phyloP scores from a whole-genome alignment of 2,329 filamentous ascomycete species.

The Talaromyces atroroseus region DNA sequence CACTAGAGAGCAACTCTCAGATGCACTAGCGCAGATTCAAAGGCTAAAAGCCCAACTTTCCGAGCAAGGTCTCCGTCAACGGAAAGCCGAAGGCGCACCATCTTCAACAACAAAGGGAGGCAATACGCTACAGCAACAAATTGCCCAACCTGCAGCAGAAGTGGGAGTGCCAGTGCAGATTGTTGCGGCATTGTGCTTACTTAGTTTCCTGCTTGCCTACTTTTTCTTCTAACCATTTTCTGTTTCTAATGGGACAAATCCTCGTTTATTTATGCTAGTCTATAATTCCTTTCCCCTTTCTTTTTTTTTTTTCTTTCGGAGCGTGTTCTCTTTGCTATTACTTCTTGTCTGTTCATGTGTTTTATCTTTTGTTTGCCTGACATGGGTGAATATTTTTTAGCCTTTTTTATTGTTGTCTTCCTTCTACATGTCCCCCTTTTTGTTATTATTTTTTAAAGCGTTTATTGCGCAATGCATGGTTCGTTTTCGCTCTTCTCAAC shows the following conservation, averaged over 20 bases:
- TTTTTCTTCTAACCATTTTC: conserved; percentile 71
- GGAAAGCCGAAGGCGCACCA: conserved; percentile 59
- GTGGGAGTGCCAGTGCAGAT: conserved; percentile 78
- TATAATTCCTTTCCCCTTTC: not conserved
- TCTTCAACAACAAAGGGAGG: conserved; percentile 33
- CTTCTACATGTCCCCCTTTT: not conserved
- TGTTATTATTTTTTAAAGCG: conserved; percentile 8
- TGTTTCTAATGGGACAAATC: not conserved
- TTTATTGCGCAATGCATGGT: conserved; percentile 1
- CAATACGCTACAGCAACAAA: conserved; percentile 49
- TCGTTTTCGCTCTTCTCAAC: not conserved
- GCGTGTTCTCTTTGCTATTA: not conserved
- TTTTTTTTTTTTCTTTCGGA: conserved; percentile 6
- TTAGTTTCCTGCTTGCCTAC: conserved; percentile 92
- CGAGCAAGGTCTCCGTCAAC: conserved; percentile 65
- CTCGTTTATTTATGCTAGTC: conserved; percentile 4
- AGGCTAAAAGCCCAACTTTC: conserved; percentile 58
- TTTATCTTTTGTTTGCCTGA: not conserved
- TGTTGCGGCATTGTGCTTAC: conserved; percentile 73
- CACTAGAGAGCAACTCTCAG: conserved; percentile 56
- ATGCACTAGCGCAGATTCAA: conserved; percentile 68
- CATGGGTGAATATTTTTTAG: not conserved
- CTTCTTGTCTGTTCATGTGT: not conserved
- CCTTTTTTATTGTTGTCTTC: not conserved
- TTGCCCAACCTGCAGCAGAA: conserved; percentile 51